Base-by-base conservation (phyloP, 257 asterid genomes). In the Linaria vulgaris region DNA sequence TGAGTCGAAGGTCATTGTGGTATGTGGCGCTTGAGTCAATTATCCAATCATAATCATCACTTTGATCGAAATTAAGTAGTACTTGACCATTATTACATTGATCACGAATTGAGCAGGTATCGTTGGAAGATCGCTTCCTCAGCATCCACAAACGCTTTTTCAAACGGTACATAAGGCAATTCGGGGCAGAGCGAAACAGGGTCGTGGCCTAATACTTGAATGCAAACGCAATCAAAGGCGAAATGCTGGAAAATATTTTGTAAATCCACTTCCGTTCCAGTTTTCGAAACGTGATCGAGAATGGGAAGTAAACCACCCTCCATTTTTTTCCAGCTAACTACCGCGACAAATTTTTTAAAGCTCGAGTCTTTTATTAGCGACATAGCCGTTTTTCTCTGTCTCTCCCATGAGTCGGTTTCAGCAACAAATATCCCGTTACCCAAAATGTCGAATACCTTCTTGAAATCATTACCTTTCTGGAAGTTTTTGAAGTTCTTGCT, bases 371-470 rank as follows among this genome's bases (percentile, higher is more conserved):
- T 61, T 9, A 81, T 41, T 0, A 72, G n/a, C 1, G 70, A 12
- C 16, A 45, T 25, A 0, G 71, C 24, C 0, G 64, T 55, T 25
- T 27, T 71, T 48, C 82, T 64, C 56, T 78, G 84, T 5, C 13
- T 48, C 30, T 58, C 72, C 87, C 87, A 82, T 0, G 70, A 43
- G 16, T 78, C 67, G 0, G 16, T 20, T 30, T 78, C 87, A 0
- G 82, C 74, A 0, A 0, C 58, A 63, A 82, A 82, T 0, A 82
- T 75, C 9, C 82, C 84, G 14, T 78, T 74, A 11, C 82, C 82
- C 0, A 79, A 50, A 17, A 48, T 11, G 12, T 75, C 74, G 37
- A 78, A 81, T 0, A 75, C 69, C 76, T 72, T 45, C 76, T 56
- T 64, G 71, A 72, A 70, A 1, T 63, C 56, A 0, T 73, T 71